These are phyloP conservation scores for Jasminum sambac DNA, from an alignment of 257 asterid genomes.

Conservation along the genomic window DNA sequence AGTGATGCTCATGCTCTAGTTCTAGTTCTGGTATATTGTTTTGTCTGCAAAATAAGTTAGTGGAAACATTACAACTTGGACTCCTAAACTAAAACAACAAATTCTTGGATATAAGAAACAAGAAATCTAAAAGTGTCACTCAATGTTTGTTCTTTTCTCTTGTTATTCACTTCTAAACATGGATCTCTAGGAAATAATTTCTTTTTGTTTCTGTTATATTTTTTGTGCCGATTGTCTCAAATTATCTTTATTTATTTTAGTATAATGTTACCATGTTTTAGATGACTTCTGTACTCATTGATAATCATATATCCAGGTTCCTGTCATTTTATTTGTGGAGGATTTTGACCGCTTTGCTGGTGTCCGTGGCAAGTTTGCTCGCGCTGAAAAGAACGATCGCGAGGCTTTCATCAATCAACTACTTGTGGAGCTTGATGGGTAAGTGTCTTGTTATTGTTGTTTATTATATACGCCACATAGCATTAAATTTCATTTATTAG, in stretches of 20 bases:
- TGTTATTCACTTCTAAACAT: background rate
- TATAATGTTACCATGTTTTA: conserved; percentile 19
- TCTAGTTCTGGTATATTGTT: conserved; percentile 15
- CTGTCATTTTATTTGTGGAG: conserved; percentile 96
- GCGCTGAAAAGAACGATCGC: conserved; percentile 90
- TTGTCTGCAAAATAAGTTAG: conserved; percentile 4
- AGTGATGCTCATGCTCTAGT: background rate
- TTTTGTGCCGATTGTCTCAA: conserved; percentile 15
- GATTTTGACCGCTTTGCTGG: conserved; percentile 99
- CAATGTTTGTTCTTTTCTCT: conserved; percentile 1
- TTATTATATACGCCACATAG: conserved; percentile 9
- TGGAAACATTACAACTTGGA: conserved; percentile 7
- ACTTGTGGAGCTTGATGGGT: conserved; percentile 99
- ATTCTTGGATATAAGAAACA: background rate
- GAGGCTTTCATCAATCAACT: conserved; percentile 99
- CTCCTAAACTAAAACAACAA: conserved; percentile 10
- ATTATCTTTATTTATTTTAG: background rate
- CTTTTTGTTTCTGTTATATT: conserved; percentile 5
- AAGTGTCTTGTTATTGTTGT: conserved; percentile 25
- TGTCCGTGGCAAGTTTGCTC: conserved; percentile 85
- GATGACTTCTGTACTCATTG: conserved; percentile 28
- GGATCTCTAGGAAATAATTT: conserved; percentile 3
- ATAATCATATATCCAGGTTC: conserved; percentile 63
- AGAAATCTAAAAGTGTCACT: conserved; percentile 1
- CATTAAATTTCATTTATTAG: conserved; percentile 1